Evolutionary conservation across 1,139 yeast species (phyloP).

Genomic region (Waltiozyma sp.): DNA sequence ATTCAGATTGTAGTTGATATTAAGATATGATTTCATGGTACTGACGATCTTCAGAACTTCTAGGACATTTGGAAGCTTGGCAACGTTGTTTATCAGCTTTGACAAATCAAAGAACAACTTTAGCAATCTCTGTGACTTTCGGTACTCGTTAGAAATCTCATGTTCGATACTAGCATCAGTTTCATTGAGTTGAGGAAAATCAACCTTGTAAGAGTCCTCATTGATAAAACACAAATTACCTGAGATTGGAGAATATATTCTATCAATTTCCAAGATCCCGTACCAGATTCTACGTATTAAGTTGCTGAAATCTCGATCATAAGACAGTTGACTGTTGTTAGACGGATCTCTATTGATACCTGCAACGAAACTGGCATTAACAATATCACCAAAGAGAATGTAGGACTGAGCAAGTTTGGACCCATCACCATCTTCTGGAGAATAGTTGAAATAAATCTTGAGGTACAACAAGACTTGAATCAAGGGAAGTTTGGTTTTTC

Average conservation of each 20-base stretch:
- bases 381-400: conserved; percentile 25
- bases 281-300: conserved; percentile 18
- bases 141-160: conserved; percentile 8
- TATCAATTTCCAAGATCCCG: conserved; percentile 16
- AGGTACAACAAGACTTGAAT: conserved; percentile 32
- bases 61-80: conserved; percentile 8
- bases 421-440: conserved; percentile 39
- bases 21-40: conserved; percentile 10
- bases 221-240: conserved; percentile 15
- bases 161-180: conserved; percentile 7
- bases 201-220: conserved; percentile 9
- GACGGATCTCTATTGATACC: conserved; percentile 36
- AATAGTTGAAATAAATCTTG: conserved; percentile 27
- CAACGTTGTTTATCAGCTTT: conserved; percentile 12
- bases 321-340: conserved; percentile 16
- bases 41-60: conserved; percentile 7
- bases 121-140: conserved; percentile 10
- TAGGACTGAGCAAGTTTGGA: conserved; percentile 28
- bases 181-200: conserved; percentile 6
- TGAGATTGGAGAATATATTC: conserved; percentile 12
- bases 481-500: conserved; percentile 27
- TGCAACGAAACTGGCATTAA: conserved; percentile 28
- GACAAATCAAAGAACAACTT: conserved; percentile 9
- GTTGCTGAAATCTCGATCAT: conserved; percentile 11
- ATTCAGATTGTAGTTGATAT: conserved; percentile 9